Percentiles rank a stretch among this genome's conserved stretches.
Evolutionary conservation across 495 filamentous ascomycete species (phyloP).

Genomic region (Penicillium paxilli): DNA sequence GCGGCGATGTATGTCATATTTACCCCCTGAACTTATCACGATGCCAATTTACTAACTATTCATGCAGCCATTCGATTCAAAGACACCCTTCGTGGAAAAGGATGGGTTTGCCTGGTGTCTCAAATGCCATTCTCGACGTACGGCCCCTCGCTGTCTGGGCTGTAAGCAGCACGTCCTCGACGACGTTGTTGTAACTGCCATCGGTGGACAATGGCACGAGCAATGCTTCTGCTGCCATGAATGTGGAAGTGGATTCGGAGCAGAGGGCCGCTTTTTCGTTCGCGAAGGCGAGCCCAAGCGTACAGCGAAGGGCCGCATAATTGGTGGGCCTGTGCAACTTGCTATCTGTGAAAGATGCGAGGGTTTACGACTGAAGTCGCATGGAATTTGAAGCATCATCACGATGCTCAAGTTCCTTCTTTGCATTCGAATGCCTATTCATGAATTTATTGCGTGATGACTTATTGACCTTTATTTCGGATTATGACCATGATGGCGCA

Average conservation of each 20-base stretch:
- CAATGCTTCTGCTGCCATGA: slow-evolving; percentile 85
- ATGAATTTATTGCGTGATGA: slow-evolving; percentile 26
- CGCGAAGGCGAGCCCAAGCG: slow-evolving; percentile 55
- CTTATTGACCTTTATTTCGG: slow-evolving; percentile 15
- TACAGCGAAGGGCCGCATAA: slow-evolving; percentile 49
- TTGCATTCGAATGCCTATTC: slow-evolving; percentile 1
- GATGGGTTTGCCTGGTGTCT: slow-evolving; percentile 99
- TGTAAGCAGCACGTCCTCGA: slow-evolving; percentile 85
- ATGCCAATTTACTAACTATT: neutral
- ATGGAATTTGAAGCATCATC: slow-evolving; percentile 20
- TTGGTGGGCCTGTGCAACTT: slow-evolving; percentile 47
- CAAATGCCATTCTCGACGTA: slow-evolving; percentile 86
- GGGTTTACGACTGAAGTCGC: slow-evolving; percentile 62
- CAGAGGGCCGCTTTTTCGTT: slow-evolving; percentile 65
- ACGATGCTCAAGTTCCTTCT: neutral
- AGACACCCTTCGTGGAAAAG: slow-evolving; percentile 91
- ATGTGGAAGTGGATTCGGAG: slow-evolving; percentile 58
- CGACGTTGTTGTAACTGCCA: slow-evolving; percentile 78
- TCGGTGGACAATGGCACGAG: slow-evolving; percentile 93
- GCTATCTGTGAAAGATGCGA: slow-evolving; percentile 66
- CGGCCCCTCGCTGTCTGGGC: slow-evolving; percentile 80
- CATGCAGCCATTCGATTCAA: slow-evolving; percentile 68
- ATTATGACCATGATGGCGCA: slow-evolving; percentile 6
- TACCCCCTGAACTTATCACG: neutral
- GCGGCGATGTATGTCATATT: slow-evolving; percentile 68